Percentiles rank a stretch among this genome's conserved stretches.
phyloP scores from a whole-genome alignment of 2,329 filamentous ascomycete species.

The Xylaria digitata region DNA sequence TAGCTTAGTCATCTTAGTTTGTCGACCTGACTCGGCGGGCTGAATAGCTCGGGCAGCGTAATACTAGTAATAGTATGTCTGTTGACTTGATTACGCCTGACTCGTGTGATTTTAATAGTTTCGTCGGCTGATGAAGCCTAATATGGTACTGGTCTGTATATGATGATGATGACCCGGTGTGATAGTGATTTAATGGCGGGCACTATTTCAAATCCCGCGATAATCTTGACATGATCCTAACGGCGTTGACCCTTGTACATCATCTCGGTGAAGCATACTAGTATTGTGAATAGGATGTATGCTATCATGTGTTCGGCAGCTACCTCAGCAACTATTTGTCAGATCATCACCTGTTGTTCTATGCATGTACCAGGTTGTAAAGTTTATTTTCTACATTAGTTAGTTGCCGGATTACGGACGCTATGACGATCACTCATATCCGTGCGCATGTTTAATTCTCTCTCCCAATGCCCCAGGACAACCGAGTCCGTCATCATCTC shows the following conservation, averaged over 20 bases:
- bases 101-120: not conserved
- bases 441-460: conserved; percentile 22
- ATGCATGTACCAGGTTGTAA: not conserved
- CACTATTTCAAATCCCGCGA: not conserved
- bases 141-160: not conserved
- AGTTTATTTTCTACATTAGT: no score
- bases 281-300: not conserved
- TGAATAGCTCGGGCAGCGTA: no score
- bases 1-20: no score
- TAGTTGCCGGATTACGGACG: not conserved
- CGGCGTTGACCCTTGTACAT: not conserved
- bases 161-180: not conserved
- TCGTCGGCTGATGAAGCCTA: not conserved
- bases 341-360: not conserved
- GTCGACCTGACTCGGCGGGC: no score
- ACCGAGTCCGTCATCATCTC: conserved; percentile 4
- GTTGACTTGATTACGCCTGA: not conserved
- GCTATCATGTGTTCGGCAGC: not conserved
- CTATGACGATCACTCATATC: conserved; percentile 17
- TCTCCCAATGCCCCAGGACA: not conserved
- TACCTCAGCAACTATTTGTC: not conserved
- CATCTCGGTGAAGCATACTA: not conserved
- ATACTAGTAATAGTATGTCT: no score
- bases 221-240: not conserved
- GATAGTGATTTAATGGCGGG: not conserved